Evolutionary conservation across 768 basidiomycete species (phyloP), one percentile per base, ranked within the genome.

Genomic region (Mycena galericulata): DNA sequence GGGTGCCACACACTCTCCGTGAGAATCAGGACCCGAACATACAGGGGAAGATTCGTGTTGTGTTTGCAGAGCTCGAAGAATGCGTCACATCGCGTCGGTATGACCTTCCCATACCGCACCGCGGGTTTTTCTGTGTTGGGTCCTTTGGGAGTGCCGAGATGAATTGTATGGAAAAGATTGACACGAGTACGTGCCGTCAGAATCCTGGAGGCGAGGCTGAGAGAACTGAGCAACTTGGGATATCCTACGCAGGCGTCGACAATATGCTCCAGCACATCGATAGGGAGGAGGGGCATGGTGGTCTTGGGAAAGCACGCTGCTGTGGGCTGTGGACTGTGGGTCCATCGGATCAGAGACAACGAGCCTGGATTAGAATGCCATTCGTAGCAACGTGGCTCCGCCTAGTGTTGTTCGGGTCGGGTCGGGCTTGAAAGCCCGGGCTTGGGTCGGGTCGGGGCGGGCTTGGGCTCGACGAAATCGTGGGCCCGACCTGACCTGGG

Each of bases 241-340:
- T 51, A 62, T 12, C 38, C 27, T 32, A 29, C 49, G 29, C 61
- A 43, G 1, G 14, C 32, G 51, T 62, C 61, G 8, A 62, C 40
- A 1, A 62, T n/a, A 17, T 10, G 30, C 45, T 62, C 61, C 4
- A 62, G 24, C 38, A 62, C 14, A 8, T 62, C 61, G 61, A 62
- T 53, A 7, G 61, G 61, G 1, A 62, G 61, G 10, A 11, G 14
- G 27, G 50, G 38, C 61, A 62, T 62, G 38, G 34, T 4, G 20
- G 15, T 17, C n/a, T n/a, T n/a, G n/a, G 1, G 20, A 22, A 26
- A 34, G 15, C 34, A 18, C 26, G 15, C n/a, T n/a, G n/a, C n/a
- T n/a, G n/a, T n/a, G 7, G 26, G 29, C 4, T 9, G 12, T 14
- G 47, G 2, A 11, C 14, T 36, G 26, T 49, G 47, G 47, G 26